These are phyloP conservation scores for Neurospora tetrasperma DNA, from an alignment of 495 filamentous ascomycete genomes.

Conservation along the genomic window DNA sequence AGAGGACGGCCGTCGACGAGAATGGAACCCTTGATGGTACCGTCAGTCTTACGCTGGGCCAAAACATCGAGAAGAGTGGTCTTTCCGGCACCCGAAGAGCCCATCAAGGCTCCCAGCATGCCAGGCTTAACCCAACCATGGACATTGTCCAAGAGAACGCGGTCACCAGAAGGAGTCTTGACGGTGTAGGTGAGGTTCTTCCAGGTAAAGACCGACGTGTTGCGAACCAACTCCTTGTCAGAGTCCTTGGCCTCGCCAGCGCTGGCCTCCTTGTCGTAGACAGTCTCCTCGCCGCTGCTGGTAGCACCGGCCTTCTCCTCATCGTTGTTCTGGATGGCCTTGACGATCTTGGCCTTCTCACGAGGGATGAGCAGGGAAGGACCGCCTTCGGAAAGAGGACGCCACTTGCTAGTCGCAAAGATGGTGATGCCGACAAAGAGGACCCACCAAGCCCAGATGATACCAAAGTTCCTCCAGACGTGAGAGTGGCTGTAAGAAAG, in stretches of 20 bases:
- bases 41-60: constrained; percentile 65
- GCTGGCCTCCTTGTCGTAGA: constrained; percentile 24
- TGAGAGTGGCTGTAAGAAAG: constrained; percentile 55
- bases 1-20: constrained; percentile 65
- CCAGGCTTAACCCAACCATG: constrained; percentile 74
- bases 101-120: constrained; percentile 69
- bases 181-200: constrained; percentile 53
- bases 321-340: constrained; percentile 16
- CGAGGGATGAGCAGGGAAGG: constrained; percentile 24
- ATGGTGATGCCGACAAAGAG: constrained; percentile 59
- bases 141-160: constrained; percentile 52
- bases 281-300: constrained; percentile 20
- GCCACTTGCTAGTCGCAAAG: constrained; percentile 43
- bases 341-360: constrained; percentile 21
- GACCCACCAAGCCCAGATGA: constrained; percentile 55
- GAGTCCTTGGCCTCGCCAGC: constrained; percentile 2
- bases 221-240: constrained; percentile 35
- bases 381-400: constrained; percentile 31
- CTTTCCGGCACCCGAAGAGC: constrained; percentile 72
- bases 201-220: constrained; percentile 50
- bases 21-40: constrained; percentile 60
- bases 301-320: constrained; percentile 29
- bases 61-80: constrained; percentile 56
- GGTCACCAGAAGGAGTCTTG: constrained; percentile 49
- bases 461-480: constrained; percentile 75